Base-by-base conservation (phyloP, 441 rosid genomes). In the Populus trichocarpa region DNA sequence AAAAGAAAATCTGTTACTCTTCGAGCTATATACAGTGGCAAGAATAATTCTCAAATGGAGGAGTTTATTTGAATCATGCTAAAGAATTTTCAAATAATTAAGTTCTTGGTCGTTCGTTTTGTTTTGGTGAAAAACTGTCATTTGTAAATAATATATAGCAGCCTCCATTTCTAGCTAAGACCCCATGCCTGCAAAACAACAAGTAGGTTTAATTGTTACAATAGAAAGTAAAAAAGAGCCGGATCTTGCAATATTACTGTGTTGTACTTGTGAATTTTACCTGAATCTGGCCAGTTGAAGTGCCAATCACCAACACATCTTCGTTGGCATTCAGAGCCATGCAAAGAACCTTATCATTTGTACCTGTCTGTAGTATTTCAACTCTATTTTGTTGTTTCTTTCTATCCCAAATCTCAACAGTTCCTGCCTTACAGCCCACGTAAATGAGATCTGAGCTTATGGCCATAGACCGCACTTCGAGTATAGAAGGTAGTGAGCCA, bases 261-360 rank as follows among this genome's bases (percentile, higher is more conserved):
- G 8, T 18, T 16, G 61, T 53, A 5, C 8, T 6, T 53, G 61
- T 53, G 61, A 53, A 53, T 33, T 16, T 78, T 76, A 90, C 96
- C 94, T 92, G 94, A 64, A 90, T 88, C 75, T 76, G 77, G 65
- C 97, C 93, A 53, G 90, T 93, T 6, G 93, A 86, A 53, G 97
- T 90, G 77, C 97, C 97, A 5, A 85, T 72, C 64, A 89, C 88
- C 74, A 92, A 50, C 69, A 87, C 70, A 69, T 92, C 93, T 82
- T 92, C 94, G 16, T 79, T 83, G 1, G 59, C 83, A 71, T 88
- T 89, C n/a, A 92, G 78, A 64, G 86, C 88, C 90, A 92, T 83
- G 83, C 85, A 84, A 40, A 83, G 75, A 69, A 92, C 77, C 77
- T 82, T 92, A 57, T 83, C 75, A 16, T 53, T 88, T 12, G 88